Evolutionary conservation across 805 yeast species (phyloP), one percentile per base, ranked within the genome.

Genomic region (Citeromyces nyonsensis): DNA sequence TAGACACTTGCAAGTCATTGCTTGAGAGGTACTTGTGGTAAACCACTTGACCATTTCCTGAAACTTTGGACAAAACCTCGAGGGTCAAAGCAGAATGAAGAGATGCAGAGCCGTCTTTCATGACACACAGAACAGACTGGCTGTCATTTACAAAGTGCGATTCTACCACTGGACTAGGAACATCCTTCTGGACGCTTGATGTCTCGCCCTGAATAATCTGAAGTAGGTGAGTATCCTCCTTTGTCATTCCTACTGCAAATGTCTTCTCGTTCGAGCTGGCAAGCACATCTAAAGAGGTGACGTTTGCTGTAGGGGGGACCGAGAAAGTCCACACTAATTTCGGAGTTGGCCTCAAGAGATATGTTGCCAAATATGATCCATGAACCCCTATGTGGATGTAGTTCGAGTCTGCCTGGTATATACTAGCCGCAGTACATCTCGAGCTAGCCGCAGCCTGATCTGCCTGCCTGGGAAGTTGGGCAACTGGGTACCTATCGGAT

Each of bases 261-360:
- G 39, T 44, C 14, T 42, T 48, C 31, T 41, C 35, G 6, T 29
- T 31, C 10, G 11, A 6, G 10, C 13, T 7, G 11, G 11, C 22
- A 24, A 24, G 26, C 15, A 29, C 34, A 32, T 48, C 72, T 52
- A 69, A 44, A 30, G 61, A 46, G 30, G 61, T 59, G 13, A 67
- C 61, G 3, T 51, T 37, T 12, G 64, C 51, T 18, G 57, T 54
- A 5, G 75, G 75, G 12, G 69, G 57, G 30, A 69, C 52, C 13
- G 75, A 63, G 42, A 59, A 56, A 3, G 73, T 63, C 75, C 75
- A 69, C 26, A 61, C 51, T 47, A 69, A 50, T 37, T 62, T 66
- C n/a, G 77, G 77, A 10, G 72, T 58, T 11, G 77, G 77, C 41
- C 58, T 63, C 33, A 66, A 59, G 25, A 69, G 52, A 42, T 61